phyloP scores from a whole-genome alignment of 352 stramenopile genomes.

The Aphanomyces cochlioides region DNA sequence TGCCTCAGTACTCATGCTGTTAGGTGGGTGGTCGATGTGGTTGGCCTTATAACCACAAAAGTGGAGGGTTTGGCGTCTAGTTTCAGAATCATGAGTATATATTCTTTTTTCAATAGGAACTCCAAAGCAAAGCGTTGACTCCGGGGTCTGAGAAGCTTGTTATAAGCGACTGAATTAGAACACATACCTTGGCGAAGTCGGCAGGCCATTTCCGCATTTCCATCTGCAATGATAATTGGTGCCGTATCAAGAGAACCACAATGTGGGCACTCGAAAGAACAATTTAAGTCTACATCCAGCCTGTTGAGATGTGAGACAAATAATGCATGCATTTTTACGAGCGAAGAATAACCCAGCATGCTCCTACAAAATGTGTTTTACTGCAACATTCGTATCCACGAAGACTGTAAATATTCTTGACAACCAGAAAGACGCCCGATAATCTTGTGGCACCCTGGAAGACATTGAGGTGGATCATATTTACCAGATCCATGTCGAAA shows the following conservation, averaged over 20 bases:
- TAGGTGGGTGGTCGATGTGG: too few species aligned
- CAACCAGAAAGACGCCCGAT: not conserved
- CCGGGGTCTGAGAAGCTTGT: too few species aligned
- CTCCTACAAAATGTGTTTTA: not conserved
- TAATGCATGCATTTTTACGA: too few species aligned
- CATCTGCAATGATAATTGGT: constrained; percentile 1
- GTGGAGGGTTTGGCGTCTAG: not conserved
- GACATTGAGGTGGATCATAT: not conserved
- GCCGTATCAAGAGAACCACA: constrained; percentile 9
- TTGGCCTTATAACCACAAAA: not conserved
- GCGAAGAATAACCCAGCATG: not conserved
- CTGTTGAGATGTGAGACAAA: too few species aligned
- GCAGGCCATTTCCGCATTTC: not conserved
- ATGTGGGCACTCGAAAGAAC: constrained; percentile 5
- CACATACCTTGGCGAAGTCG: not conserved
- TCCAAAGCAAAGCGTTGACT: too few species aligned
- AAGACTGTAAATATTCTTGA: not conserved
- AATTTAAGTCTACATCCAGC: not conserved
- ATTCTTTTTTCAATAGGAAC: not conserved
- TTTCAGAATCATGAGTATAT: not conserved
- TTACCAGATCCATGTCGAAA: not conserved
- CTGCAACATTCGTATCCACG: not conserved
- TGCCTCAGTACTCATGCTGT: too few species aligned
- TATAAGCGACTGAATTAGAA: too few species aligned
- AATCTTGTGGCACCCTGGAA: not conserved